These are phyloP conservation scores for Peltaster fructicola DNA, from an alignment of 2,329 filamentous ascomycete species.

Conservation along the genomic window DNA sequence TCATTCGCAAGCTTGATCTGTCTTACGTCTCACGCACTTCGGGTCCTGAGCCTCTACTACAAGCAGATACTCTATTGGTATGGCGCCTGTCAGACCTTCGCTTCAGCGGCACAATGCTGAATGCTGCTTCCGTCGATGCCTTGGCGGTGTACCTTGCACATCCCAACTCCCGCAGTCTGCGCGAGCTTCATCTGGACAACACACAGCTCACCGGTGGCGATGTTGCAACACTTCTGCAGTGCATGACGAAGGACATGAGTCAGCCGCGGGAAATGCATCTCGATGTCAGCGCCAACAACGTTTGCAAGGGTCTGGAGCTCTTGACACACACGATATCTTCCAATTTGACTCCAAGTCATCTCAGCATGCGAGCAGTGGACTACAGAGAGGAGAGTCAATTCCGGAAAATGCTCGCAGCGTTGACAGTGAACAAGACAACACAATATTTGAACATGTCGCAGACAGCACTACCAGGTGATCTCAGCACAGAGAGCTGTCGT, in stretches of 20 bases:
- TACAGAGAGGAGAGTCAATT: constrained; percentile 50
- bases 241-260: constrained; percentile 33
- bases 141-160: constrained; percentile 41
- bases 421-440: constrained; percentile 45
- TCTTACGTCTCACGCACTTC: constrained; percentile 47
- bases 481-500: constrained; percentile 47
- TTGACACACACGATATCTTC: constrained; percentile 34
- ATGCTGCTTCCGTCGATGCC: constrained; percentile 45
- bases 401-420: constrained; percentile 41
- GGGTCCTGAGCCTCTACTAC: constrained; percentile 44
- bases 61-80: constrained; percentile 45
- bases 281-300: constrained; percentile 46
- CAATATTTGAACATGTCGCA: constrained; percentile 51
- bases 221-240: constrained; percentile 45
- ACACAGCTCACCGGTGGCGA: constrained; percentile 48
- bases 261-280: constrained; percentile 41
- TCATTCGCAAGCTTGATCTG: constrained; percentile 47
- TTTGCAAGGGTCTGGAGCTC: constrained; percentile 33
- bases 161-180: constrained; percentile 38
- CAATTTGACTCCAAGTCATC: constrained; percentile 40
- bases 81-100: constrained; percentile 51
- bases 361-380: constrained; percentile 52
- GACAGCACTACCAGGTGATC: constrained; percentile 51
- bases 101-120: constrained; percentile 44
- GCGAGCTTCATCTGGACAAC: constrained; percentile 46